phyloP scores from a whole-genome alignment of 2,329 filamentous ascomycete species.

The Aspergillus glaucus region DNA sequence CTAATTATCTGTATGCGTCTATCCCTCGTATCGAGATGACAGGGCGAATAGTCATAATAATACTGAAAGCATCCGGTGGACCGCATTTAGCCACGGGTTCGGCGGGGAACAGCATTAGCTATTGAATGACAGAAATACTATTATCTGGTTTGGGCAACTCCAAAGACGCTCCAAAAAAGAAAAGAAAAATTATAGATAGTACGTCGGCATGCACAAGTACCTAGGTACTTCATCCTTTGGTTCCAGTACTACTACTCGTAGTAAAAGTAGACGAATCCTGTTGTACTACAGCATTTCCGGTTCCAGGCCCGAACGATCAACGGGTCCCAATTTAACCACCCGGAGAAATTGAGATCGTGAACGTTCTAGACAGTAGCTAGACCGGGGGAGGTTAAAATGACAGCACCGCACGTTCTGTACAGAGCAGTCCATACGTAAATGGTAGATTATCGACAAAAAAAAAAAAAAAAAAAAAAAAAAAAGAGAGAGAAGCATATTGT shows the following conservation, averaged over 20 bases:
- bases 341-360: not conserved
- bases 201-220: not conserved
- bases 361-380: not conserved
- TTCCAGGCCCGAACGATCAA: constrained; percentile 14
- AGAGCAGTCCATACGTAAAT: no score
- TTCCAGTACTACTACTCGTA: no score
- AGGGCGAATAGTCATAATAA: no score
- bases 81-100: not conserved
- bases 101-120: not conserved
- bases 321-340: constrained; percentile 9
- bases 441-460: no score
- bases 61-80: not conserved
- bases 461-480: no score
- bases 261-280: no score
- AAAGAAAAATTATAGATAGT: not conserved
- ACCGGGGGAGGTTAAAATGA: not conserved
- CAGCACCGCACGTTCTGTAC: not conserved
- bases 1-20: no score
- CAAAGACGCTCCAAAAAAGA: not conserved
- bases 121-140: not conserved
- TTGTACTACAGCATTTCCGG: constrained; percentile 2
- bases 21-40: no score
- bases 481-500: no score
- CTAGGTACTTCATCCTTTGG: not conserved
- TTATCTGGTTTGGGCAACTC: not conserved